Base-by-base conservation (phyloP, 805 yeast genomes). In the Debaryomyces prosopidis region DNA sequence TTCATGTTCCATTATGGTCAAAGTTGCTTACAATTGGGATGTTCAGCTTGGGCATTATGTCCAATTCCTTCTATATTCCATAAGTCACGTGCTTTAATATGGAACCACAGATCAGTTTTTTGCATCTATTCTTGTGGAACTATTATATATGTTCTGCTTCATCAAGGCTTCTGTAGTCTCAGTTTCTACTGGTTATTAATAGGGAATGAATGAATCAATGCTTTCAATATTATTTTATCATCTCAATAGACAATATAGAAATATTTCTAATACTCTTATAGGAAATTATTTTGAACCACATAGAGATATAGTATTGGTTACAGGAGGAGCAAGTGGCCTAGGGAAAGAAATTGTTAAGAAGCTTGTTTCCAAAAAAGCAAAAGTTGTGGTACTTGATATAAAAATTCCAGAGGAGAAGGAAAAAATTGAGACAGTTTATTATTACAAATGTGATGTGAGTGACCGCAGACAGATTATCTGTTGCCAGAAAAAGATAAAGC, bases 251-350 rank as follows among this genome's bases (percentile, higher is more conserved):
- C 46, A 48, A 14, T 51, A 68, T 15, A 54, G 70, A 20, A 50
- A 52, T 3, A 39, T 66, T 4, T 68, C 81, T 0, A 68, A 73
- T 20, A 35, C 62, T 2, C 23, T 80, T 1, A 59, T 82, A 16
- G 88, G 88, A 1, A 76, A 73, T 45, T 68, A 66, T 9, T 76
- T 77, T 48, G 84, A 81, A 32, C 77, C 80, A 0, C 62, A 58
- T 18, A 63, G 70, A 9, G 96, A 88, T 56, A 70, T 85, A 9
- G 85, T 82, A 0, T 65, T 90, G 3, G 69, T 92, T 16, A 91
- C 98, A 0, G 98, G 98, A 0, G 98, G 97, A 0, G 60, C 79
- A 3, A 69, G 81, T 0, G 98, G 97, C 0, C 70, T 92, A 8
- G 98, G 98, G 0, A 68, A 66, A 35, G 87, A 81, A 50, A 50